Evolutionary conservation across 805 yeast genomes (phyloP).

Genomic region (Ogataea salicorniae): DNA sequence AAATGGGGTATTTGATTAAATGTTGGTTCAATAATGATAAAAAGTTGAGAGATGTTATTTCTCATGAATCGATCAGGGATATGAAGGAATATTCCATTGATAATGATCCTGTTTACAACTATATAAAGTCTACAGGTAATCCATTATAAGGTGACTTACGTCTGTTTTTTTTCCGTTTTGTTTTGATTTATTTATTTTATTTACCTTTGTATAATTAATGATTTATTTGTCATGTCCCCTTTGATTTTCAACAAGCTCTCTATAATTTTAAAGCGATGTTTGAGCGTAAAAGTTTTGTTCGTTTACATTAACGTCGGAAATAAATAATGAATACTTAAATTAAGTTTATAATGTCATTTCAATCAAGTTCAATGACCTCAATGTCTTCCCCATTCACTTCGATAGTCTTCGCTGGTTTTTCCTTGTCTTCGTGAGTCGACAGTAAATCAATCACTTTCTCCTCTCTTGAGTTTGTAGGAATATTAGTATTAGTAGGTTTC

Average conservation of each 20-base stretch:
- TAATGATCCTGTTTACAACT: constrained; percentile 53
- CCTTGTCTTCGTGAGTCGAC: constrained; percentile 5
- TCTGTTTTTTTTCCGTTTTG: not conserved
- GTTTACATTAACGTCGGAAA: too few species aligned
- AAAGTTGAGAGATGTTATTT: constrained; percentile 52
- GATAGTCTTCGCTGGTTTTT: not conserved
- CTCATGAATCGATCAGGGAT: constrained; percentile 39
- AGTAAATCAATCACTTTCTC: constrained; percentile 9
- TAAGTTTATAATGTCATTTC: too few species aligned
- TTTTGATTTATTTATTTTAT: not conserved
- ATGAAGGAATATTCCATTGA: constrained; percentile 44
- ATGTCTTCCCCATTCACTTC: too few species aligned
- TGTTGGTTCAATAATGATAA: constrained; percentile 65
- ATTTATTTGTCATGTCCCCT: not conserved
- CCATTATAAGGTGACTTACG: constrained; percentile 14
- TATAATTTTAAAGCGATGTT: too few species aligned
- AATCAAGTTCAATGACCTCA: too few species aligned
- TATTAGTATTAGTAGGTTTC: too few species aligned
- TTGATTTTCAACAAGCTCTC: too few species aligned
- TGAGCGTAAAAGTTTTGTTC: too few species aligned
- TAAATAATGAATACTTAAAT: too few species aligned
- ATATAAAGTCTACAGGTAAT: constrained; percentile 37
- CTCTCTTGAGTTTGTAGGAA: not conserved
- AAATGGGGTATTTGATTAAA: constrained; percentile 60
- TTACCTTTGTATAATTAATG: not conserved